A percentile compares a stretch with the other conserved stretches of the same genome.
Evolutionary conservation across 192 early-diverging fungal species (phyloP).

Genomic region (Coemansia sp.): DNA sequence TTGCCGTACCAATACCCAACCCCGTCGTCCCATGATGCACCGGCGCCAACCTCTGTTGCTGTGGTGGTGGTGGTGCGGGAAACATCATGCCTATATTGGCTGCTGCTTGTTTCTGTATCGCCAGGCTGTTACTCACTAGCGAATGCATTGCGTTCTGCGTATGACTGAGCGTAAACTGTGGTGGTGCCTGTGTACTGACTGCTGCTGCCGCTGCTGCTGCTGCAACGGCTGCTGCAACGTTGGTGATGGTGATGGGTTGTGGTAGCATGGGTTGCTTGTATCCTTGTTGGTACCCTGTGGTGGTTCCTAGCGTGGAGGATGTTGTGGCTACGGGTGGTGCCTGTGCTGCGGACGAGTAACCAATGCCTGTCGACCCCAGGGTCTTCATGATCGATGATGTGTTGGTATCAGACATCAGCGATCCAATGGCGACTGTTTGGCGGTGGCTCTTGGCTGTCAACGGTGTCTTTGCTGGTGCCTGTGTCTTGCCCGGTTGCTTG

Average conservation of each 20-base stretch:
- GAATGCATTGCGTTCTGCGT: conserved; percentile 2
- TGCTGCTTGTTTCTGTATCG: background rate
- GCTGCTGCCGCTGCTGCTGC: background rate
- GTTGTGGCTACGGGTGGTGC: background rate
- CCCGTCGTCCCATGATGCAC: background rate
- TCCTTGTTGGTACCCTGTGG: background rate
- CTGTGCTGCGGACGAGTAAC: background rate
- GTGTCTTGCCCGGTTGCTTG: background rate
- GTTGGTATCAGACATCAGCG: background rate
- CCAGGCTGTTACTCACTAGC: background rate
- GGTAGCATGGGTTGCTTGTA: conserved; percentile 7
- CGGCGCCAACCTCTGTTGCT: background rate
- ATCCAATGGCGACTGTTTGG: background rate
- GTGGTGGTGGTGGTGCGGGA: background rate
- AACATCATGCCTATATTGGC: conserved; percentile 9
- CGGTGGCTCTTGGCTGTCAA: too few species aligned
- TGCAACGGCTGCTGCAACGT: background rate
- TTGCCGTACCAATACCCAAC: background rate
- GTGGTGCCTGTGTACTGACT: background rate
- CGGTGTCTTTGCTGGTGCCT: too few species aligned
- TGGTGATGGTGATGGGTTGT: background rate
- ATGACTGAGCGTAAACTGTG: background rate
- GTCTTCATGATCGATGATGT: background rate
- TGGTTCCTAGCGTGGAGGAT: too few species aligned
- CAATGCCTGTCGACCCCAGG: too few species aligned